phyloP scores from a whole-genome alignment of 495 filamentous ascomycete species.

The Talaromyces nanjingensis region DNA sequence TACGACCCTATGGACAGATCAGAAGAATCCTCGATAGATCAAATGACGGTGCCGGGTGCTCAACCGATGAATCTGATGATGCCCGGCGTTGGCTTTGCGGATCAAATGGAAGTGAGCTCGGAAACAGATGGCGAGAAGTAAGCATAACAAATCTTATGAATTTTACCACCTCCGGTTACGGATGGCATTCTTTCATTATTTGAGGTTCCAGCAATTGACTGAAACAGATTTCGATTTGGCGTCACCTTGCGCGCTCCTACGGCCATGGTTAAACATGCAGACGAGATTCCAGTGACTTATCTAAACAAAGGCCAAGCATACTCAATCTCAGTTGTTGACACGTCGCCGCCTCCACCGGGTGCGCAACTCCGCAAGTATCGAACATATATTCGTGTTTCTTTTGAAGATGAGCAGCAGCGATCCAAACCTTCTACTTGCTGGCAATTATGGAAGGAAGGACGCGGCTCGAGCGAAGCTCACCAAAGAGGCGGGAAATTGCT shows the following conservation, averaged over 20 bases:
- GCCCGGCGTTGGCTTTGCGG: conserved; percentile 20
- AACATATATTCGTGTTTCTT: conserved; percentile 84
- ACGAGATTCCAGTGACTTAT: conserved; percentile 91
- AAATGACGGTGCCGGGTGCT: conserved; percentile 34
- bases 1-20: conserved; percentile 71
- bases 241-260: conserved; percentile 88
- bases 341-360: conserved; percentile 35
- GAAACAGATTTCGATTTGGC: conserved; percentile 78
- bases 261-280: conserved; percentile 83
- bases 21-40: conserved; percentile 53
- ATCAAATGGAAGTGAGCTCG: conserved; percentile 19
- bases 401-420: conserved; percentile 88
- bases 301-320: conserved; percentile 97
- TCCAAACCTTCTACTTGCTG: conserved; percentile 76
- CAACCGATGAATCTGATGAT: conserved; percentile 21
- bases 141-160: conserved; percentile 25
- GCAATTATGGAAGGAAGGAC: conserved; percentile 93
- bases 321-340: conserved; percentile 68
- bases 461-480: conserved; percentile 83
- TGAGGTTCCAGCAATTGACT: conserved; percentile 16
- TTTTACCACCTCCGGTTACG: conserved; percentile 12
- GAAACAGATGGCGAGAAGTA: conserved; percentile 40
- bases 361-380: conserved; percentile 57
- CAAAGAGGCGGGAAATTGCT: conserved; percentile 80
- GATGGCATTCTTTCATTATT: conserved; percentile 11